Base-by-base conservation (phyloP, 1,284 basidiomycete genomes). In the Ceratobasidium sp. region DNA sequence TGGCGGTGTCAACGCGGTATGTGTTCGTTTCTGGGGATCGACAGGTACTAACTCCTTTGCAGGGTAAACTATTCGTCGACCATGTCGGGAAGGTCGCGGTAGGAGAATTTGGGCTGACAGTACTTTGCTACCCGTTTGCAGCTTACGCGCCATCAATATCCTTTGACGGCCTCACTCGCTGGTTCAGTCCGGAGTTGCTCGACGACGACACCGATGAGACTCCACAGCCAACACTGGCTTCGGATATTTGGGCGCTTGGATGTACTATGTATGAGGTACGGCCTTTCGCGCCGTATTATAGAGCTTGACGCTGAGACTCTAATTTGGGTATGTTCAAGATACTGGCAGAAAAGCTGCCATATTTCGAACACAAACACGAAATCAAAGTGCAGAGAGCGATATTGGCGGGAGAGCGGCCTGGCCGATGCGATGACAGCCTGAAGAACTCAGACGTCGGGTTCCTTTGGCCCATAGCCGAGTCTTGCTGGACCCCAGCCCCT, bases 21-120 rank as follows among this genome's bases (percentile, higher is more conserved):
- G 71, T 63, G 39, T 10, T 33, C 15, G n/a, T 46, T 15, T 18
- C 13, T 39, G 39, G 33, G 33, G 3, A 40, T 12, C 15, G 26
- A 10, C 9, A 63, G 18, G n/a, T 13, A 39, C 58, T 39, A 15
- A 61, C 18, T 15, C 10, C 61, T 15, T 40, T 10, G 39, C 7
- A 63, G 61, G 61, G 61, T 33, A 63, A 63, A 33, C 9, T 63
- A n/a, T 63, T 63, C 42, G 61, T 63, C 13, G 39, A 63, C 39
- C 1, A 39, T 2, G 9, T 40, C 42, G 61, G 61, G 7, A 63
- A 39, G 15, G 42, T 39, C n/a, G 51, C 18, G 3, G n/a, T 66
- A 1, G 63, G 63, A 3, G 63, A 42, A 42, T 66, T 66, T 28
- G 42, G 63, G 26, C 40, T 66, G 42, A 23, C 63, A 2, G n/a